Evolutionary conservation across 768 basidiomycete species (phyloP), one percentile per base, ranked within the genome.

Genomic region (Mycena rosella): DNA sequence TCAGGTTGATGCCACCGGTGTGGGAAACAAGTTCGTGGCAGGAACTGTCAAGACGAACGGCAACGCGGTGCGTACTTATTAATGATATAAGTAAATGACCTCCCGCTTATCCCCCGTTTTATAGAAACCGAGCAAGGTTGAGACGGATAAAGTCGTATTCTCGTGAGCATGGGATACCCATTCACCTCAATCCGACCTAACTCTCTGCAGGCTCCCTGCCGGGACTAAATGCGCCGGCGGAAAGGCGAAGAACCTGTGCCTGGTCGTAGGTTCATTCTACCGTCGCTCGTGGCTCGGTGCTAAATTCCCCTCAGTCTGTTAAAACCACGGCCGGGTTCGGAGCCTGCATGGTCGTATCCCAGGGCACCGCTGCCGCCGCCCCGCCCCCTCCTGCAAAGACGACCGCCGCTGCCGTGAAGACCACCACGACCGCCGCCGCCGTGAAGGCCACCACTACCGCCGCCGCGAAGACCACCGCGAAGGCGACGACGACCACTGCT

Each of bases 181-280:
- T 13, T 0, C 13, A 2, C 18, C 32, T 18, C 14, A 9, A 27
- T 7, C 8, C 24, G 8, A 54, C 22, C 20, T 44, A 3, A 66
- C 44, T 54, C 0, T 49, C 3, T 17, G 15, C 13, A 61, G 65
- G 40, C 60, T 89, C 36, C 87, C 88, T 2, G 75, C 83, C 22
- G 83, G 82, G n/a, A 86, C 84, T 1, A 82, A 75, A 56, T 89
- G 88, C 75, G 78, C 82, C 11, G 88, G 88, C 58, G 88, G 88
- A 40, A 47, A 74, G 5, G 60, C 74, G 18, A 75, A 78, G 9
- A 79, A 86, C 73, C 77, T 81, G 38, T 89, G 88, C 74, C 78
- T 89, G 55, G 85, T 82, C 56, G 82, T 85, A 65, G 32, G 82
- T 65, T 5, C 29, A 13, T n/a, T 60, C 24, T 52, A 22, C 20